Conservation (phyloP, 148 eudicot genomes). For the Gaultheria prostrata region DNA sequence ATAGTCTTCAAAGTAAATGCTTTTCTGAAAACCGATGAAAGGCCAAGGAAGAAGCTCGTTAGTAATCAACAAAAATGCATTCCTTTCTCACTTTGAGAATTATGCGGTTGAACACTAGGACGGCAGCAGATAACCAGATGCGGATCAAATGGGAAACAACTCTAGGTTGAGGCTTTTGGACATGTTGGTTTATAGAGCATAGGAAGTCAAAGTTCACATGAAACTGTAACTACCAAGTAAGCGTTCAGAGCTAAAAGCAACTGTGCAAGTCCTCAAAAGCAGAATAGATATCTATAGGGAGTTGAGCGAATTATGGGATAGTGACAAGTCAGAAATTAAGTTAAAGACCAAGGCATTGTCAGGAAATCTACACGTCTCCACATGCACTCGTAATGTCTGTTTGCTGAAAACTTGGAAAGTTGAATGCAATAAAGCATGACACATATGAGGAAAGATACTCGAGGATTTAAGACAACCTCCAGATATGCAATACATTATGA, state of each 20-base stretch:
- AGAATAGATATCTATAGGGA: too few relatives aligned
- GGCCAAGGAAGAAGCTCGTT: neutral
- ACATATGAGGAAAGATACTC: neutral
- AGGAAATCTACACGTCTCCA: neutral
- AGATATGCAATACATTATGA: neutral
- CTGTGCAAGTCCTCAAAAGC: too few relatives aligned
- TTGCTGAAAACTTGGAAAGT: neutral
- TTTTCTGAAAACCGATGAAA: neutral
- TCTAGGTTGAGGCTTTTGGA: too few relatives aligned
- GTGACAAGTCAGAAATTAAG: too few relatives aligned
- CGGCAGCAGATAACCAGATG: too few relatives aligned
- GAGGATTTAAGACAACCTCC: neutral
- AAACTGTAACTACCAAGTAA: too few relatives aligned
- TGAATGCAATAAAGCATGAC: neutral
- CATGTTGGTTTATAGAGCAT: too few relatives aligned
- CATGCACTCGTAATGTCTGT: neutral
- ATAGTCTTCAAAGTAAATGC: neutral
- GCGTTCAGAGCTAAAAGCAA: too few relatives aligned
- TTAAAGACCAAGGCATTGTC: neutral
- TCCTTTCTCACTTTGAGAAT: neutral
- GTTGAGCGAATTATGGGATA: too few relatives aligned
- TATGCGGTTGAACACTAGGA: too few relatives aligned
- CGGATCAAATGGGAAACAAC: too few relatives aligned
- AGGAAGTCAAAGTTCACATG: too few relatives aligned
- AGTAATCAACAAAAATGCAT: neutral